Conservation (phyloP, 768 basidiomycete species). For the Leccinum disarticulatum region DNA sequence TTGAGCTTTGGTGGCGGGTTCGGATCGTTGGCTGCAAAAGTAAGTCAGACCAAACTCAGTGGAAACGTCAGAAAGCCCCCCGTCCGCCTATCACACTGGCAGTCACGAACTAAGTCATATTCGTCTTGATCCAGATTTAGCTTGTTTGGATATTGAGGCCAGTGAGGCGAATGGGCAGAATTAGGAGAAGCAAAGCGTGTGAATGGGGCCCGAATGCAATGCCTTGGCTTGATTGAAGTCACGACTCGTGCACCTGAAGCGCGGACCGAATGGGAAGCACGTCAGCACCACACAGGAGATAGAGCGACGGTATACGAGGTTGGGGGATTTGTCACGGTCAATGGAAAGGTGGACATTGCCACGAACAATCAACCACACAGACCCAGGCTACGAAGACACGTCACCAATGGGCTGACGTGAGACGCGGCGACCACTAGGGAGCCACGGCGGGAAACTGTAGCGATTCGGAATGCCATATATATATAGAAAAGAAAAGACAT, state of each 20-base stretch:
- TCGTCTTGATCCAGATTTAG: constrained; percentile 6
- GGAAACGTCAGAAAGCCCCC: no score
- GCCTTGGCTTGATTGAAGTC: constrained; percentile 10
- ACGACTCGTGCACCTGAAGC: constrained; percentile 4
- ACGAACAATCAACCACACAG: constrained; percentile 1
- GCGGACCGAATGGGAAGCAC: not conserved
- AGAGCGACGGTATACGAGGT: not conserved
- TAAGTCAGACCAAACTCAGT: no score
- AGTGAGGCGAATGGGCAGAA: not conserved
- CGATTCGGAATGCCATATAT: no score
- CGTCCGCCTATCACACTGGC: constrained; percentile 17
- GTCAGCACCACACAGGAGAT: constrained; percentile 12
- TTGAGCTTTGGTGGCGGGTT: no score
- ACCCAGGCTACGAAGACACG: not conserved
- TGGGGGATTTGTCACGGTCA: not conserved
- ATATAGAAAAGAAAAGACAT: constrained; percentile 1
- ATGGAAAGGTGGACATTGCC: not conserved
- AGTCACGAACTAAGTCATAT: constrained; percentile 4
- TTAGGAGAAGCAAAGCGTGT: constrained; percentile 3
- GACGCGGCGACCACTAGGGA: constrained; percentile 11
- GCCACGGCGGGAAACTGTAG: constrained; percentile 14
- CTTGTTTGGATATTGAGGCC: constrained; percentile 1
- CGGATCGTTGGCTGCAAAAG: no score
- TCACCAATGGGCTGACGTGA: constrained; percentile 11
- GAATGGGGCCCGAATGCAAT: constrained; percentile 3